Percentiles rank a stretch among this genome's conserved stretches.
Evolutionary conservation across 192 early-diverging fungal species (phyloP).

Genomic region (Entomortierella chlamydospora): DNA sequence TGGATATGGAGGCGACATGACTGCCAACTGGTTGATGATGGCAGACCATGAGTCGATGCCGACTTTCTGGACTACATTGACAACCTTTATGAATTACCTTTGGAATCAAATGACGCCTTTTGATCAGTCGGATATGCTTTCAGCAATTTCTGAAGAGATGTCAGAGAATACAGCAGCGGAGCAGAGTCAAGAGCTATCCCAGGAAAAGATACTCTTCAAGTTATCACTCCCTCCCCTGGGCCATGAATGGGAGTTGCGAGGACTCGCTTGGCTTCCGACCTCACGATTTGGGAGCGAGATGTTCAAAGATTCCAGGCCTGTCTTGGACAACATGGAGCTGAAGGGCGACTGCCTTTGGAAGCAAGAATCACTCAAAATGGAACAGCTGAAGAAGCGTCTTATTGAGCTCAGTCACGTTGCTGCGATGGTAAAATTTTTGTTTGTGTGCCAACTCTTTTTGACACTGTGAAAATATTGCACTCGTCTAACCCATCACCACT

Average conservation of each 20-base stretch:
- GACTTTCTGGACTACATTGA: constrained; percentile 49
- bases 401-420: constrained; percentile 46
- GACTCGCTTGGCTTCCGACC: constrained; percentile 59
- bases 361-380: constrained; percentile 26
- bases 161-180: not conserved
- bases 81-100: constrained; percentile 48
- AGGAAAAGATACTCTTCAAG: constrained; percentile 17
- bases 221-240: constrained; percentile 54
- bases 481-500: not conserved
- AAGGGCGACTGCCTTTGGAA: constrained; percentile 45
- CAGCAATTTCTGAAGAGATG: constrained; percentile 38
- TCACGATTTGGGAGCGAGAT: constrained; percentile 13
- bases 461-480: not conserved
- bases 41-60: constrained; percentile 24
- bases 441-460: no score
- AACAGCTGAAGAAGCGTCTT: constrained; percentile 37
- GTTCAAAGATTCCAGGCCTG: constrained; percentile 30
- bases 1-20: constrained; percentile 26
- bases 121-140: constrained; percentile 52
- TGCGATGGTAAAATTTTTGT: constrained; percentile 24
- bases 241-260: constrained; percentile 63
- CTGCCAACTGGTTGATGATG: constrained; percentile 36
- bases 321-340: constrained; percentile 29
- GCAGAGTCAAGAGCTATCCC: constrained; percentile 1
- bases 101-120: constrained; percentile 44